Evolutionary conservation across 371 early-diverging fungal species (phyloP).

Genomic region (Zopfochytrium polystomum): DNA sequence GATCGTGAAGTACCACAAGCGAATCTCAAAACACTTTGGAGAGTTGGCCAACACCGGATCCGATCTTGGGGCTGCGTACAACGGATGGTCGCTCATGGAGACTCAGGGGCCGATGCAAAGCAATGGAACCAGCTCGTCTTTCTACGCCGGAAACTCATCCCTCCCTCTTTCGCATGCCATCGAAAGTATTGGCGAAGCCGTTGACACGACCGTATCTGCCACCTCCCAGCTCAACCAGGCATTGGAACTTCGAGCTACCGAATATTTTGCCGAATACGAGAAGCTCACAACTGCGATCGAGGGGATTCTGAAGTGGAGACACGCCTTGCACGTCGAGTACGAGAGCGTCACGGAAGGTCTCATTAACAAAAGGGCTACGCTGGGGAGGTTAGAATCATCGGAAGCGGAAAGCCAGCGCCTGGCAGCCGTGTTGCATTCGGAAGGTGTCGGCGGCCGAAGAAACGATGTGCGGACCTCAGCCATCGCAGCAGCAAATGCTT

Average conservation of each 20-base stretch:
- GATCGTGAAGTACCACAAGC: constrained; percentile 36
- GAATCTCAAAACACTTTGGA: constrained; percentile 27
- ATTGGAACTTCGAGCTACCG: constrained; percentile 76
- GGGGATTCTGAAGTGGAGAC: constrained; percentile 75
- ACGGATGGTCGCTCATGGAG: constrained; percentile 89
- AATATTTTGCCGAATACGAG: constrained; percentile 83
- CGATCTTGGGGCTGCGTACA: constrained; percentile 89
- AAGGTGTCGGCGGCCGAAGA: constrained; percentile 26
- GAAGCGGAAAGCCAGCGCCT: constrained; percentile 84
- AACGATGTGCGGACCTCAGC: too few relatives aligned
- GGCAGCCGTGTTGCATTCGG: constrained; percentile 68
- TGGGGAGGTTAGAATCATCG: constrained; percentile 68
- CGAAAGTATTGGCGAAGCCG: constrained; percentile 86
- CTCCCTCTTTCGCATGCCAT: too few relatives aligned
- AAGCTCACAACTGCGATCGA: constrained; percentile 82
- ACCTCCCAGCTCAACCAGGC: constrained; percentile 62
- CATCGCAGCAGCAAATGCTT: too few relatives aligned
- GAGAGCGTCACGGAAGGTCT: constrained; percentile 73
- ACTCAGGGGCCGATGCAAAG: constrained; percentile 21
- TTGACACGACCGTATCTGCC: constrained; percentile 77
- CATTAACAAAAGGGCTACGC: constrained; percentile 60
- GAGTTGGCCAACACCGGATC: constrained; percentile 72
- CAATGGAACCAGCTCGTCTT: not conserved
- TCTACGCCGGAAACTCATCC: constrained; percentile 78
- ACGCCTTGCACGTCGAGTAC: constrained; percentile 80